Percentiles rank a stretch among this genome's conserved stretches.
phyloP scores from a whole-genome alignment of 2,329 filamentous ascomycete species.

The Thermothelomyces thermophilus region DNA sequence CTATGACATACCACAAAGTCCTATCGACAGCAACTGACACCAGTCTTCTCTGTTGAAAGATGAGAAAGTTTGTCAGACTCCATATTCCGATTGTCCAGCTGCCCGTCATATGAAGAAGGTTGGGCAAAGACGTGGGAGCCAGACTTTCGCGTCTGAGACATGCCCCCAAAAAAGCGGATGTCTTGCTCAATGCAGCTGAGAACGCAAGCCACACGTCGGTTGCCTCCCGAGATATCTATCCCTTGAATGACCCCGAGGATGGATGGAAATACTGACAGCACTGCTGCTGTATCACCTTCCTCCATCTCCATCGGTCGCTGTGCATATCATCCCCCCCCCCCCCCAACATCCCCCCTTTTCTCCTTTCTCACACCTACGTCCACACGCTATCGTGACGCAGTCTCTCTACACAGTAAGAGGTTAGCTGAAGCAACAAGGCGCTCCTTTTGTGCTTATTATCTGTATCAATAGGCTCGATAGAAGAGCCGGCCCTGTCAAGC shows the following conservation, averaged over 20 bases:
- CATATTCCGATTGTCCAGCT: not conserved
- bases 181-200: not conserved
- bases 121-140: not conserved
- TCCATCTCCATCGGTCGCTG: conserved; percentile 6
- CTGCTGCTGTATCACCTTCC: conserved; percentile 7
- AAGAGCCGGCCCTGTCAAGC: not conserved
- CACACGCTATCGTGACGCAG: not conserved
- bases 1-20: too few relatives aligned
- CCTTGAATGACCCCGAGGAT: not conserved
- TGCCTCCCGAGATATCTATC: too few relatives aligned
- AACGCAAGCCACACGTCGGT: too few relatives aligned
- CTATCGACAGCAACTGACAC: too few relatives aligned
- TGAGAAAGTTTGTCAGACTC: too few relatives aligned
- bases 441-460: too few relatives aligned
- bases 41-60: too few relatives aligned
- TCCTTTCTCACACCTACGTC: not conserved
- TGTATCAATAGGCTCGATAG: not conserved
- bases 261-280: not conserved
- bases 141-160: conserved; percentile 7
- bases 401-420: not conserved
- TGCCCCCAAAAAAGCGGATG: not conserved
- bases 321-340: conserved; percentile 2
- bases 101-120: not conserved
- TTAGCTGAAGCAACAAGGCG: not conserved
- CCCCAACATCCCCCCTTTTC: not conserved